phyloP scores from a whole-genome alignment of 2,329 filamentous ascomycete species.

The Phaeosphaeriaceae sp. region DNA sequence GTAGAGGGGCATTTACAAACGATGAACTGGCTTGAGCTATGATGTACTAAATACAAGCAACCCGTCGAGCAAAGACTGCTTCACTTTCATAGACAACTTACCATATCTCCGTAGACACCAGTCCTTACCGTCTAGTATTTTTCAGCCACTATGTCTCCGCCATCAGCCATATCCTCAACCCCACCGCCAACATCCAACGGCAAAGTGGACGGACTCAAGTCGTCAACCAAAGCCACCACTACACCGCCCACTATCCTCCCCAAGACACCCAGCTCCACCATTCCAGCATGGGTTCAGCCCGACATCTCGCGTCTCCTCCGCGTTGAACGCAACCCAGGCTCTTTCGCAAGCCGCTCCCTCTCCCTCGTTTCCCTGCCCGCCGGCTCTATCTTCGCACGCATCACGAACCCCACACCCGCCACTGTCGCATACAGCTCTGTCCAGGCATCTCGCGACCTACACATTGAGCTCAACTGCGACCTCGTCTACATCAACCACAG shows the following conservation, averaged over 20 bases:
- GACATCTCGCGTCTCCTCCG: constrained; percentile 48
- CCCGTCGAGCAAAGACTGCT: background rate
- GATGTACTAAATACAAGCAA: background rate
- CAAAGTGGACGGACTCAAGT: constrained; percentile 19
- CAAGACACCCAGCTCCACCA: constrained; percentile 11
- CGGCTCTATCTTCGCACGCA: constrained; percentile 58
- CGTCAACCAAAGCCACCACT: constrained; percentile 26
- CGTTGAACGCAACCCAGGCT: constrained; percentile 48
- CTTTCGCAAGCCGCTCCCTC: constrained; percentile 53
- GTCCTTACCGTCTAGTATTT: background rate
- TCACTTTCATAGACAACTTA: constrained; percentile 1
- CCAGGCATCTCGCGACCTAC: constrained; percentile 56
- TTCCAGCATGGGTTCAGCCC: constrained; percentile 46
- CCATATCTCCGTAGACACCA: constrained; percentile 6
- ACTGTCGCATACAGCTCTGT: constrained; percentile 60
- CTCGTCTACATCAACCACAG: constrained; percentile 66
- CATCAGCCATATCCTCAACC: constrained; percentile 31
- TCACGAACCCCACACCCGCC: constrained; percentile 56
- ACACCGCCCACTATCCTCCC: constrained; percentile 22
- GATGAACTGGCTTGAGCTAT: background rate
- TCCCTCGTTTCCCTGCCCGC: constrained; percentile 60
- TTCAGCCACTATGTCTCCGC: constrained; percentile 36
- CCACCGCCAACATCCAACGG: constrained; percentile 25
- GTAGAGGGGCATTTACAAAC: background rate
- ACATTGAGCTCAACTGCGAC: constrained; percentile 65